Evolutionary conservation across 2,329 filamentous ascomycete species (phyloP).

Genomic region (Penicillium vulpinum): DNA sequence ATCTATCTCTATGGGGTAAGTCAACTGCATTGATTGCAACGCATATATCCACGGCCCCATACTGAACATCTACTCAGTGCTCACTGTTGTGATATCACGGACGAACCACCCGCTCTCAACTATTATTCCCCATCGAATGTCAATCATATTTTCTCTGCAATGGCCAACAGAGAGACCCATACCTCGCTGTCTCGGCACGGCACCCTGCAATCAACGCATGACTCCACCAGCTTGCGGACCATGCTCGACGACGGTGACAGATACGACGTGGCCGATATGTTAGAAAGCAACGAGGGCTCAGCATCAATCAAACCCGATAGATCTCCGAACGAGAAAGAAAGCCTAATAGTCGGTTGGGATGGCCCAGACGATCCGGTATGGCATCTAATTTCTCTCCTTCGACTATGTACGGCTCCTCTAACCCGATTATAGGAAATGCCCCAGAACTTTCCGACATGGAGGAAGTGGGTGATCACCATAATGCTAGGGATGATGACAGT

Average conservation of each 20-base stretch:
- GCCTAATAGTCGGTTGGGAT: conserved; percentile 1
- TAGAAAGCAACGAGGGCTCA: neutral
- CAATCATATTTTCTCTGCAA: neutral
- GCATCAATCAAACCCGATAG: neutral
- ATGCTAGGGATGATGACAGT: neutral
- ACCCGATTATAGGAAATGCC: conserved; percentile 6
- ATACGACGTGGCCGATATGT: neutral
- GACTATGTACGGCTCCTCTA: neutral
- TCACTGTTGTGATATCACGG: too few species aligned
- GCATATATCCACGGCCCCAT: neutral
- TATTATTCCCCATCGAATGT: too few species aligned
- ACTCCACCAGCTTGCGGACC: neutral
- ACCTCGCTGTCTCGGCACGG: neutral
- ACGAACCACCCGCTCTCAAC: neutral
- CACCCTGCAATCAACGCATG: neutral
- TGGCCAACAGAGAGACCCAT: neutral
- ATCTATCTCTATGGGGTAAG: neutral
- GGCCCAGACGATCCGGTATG: conserved; percentile 5
- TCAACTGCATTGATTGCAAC: neutral
- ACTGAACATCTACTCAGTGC: neutral
- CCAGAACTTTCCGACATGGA: neutral
- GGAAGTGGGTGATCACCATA: neutral
- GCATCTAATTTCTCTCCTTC: neutral
- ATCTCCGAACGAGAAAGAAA: neutral
- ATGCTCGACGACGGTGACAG: neutral